Percentiles rank a stretch among this genome's conserved stretches.
Conservation (phyloP, 2,329 filamentous ascomycete species). For the Mycosphaerella sp. region DNA sequence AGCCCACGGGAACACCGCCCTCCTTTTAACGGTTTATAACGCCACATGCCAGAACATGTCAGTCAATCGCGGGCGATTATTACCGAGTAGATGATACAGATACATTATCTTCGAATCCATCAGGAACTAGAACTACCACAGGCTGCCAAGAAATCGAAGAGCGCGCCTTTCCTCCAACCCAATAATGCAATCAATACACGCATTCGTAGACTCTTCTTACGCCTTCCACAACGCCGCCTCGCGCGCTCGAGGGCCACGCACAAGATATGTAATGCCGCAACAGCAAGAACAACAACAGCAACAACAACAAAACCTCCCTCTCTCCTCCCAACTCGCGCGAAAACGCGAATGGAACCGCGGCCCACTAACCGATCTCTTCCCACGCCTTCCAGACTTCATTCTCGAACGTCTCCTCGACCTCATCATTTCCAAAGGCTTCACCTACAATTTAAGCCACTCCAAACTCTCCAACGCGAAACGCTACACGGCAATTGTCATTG, state of each 20-base stretch:
- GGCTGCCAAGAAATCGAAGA: not conserved
- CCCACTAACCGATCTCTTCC: constrained; percentile 29
- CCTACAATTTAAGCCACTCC: constrained; percentile 28
- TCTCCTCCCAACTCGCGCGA: not conserved
- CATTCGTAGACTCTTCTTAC: not conserved
- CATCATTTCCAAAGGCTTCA: constrained; percentile 27
- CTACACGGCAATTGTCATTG: constrained; percentile 43
- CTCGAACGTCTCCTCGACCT: constrained; percentile 27
- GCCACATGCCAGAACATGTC: too few relatives aligned
- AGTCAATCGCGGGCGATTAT: too few relatives aligned
- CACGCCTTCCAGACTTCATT: constrained; percentile 22
- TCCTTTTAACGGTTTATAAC: too few relatives aligned
- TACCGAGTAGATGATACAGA: too few relatives aligned
- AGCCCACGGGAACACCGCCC: too few relatives aligned
- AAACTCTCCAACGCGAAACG: constrained; percentile 26
- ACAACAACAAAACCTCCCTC: not conserved
- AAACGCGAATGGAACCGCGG: constrained; percentile 29
- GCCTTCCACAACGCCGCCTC: not conserved
- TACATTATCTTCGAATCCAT: too few relatives aligned
- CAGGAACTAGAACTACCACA: not conserved
- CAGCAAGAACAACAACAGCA: not conserved
- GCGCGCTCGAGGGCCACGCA: not conserved
- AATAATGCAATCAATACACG: not conserved
- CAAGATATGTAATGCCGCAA: constrained; percentile 1
- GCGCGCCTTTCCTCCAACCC: not conserved